Evolutionary conservation across 495 filamentous ascomycete genomes (phyloP).

Genomic region (Chaetomium cochliodes): DNA sequence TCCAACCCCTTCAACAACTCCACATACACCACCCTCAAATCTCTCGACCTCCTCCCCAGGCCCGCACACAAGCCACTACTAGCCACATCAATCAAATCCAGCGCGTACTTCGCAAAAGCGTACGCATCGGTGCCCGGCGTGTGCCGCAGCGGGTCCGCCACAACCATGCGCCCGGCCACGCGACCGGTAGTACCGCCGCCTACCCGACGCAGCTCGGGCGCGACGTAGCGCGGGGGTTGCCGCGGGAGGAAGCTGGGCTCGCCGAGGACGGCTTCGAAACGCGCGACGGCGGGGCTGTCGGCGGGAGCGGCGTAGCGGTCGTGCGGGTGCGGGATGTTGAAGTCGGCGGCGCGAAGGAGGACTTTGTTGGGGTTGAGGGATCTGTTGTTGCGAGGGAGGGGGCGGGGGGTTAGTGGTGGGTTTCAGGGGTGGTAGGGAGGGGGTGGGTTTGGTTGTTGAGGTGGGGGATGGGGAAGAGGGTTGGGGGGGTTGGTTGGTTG

Average conservation of each 20-base stretch:
- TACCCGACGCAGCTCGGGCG: neutral
- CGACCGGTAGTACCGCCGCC: no score
- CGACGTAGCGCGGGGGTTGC: neutral
- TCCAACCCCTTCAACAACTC: slow-evolving; percentile 7
- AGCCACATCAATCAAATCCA: neutral
- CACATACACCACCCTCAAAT: slow-evolving; percentile 1
- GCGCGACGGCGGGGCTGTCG: neutral
- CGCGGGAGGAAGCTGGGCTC: neutral
- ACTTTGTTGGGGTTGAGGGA: neutral
- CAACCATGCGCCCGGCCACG: no score
- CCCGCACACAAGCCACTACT: neutral
- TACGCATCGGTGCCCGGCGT: neutral
- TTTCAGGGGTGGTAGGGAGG: neutral
- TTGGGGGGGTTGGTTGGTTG: no score
- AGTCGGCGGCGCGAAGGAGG: neutral
- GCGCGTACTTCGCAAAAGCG: neutral
- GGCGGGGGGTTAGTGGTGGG: neutral
- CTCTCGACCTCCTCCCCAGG: neutral
- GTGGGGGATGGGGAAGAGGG: neutral
- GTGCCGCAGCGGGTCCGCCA: neutral
- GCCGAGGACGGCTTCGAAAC: neutral
- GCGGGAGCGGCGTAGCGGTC: no score
- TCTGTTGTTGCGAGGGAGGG: neutral
- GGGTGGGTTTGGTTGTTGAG: neutral
- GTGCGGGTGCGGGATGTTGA: neutral